Evolutionary conservation across 495 filamentous ascomycete species (phyloP), one percentile per base, ranked within the genome.

Genomic region (Podospora pseudopauciseta): DNA sequence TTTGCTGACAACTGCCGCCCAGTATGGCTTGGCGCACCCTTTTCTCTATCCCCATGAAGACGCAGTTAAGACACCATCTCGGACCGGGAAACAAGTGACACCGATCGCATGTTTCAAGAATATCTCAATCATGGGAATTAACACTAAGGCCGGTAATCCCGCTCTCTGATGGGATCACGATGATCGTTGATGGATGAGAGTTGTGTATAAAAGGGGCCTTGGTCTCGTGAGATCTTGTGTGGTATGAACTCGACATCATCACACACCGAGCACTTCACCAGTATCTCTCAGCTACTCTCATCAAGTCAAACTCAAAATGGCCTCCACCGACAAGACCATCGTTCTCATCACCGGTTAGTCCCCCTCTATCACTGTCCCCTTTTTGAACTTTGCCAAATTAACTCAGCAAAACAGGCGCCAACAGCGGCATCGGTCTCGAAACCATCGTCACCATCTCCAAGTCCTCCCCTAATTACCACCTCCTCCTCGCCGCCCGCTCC

Each of bases 341-440:
- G 56, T 81, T 30, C 70, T 81, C 39, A 71, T 81, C 65, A 81
- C 79, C 32, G 78, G 78, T 73, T 69, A 62, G 71, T 65, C 30
- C 32, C 15, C 19, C 3, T 28, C 5, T 18, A n/a, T 23, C 55
- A 9, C 59, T 6, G 4, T 23, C 58, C 26, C 19, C 26, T 19
- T 19, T 39, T 4, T 34, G 27, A 9, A 16, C 30, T 19, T 16
- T 44, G 57, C 54, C 7, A 28, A 32, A 32, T 49, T 56, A 63
- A 63, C 60, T 0, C 23, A 23, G 23, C 23, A 23, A 23, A 23
- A 23, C 69, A 73, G 78, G 80, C n/a, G 76, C 77, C 66, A 85
- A 85, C 71, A 80, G 80, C 54, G 84, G 84, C 65, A 78, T 86
- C 62, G 84, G 85, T 32, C 78, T 80, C 62, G 78, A 85, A 65